Evolutionary conservation across 805 yeast species (phyloP), one percentile per base, ranked within the genome.

Genomic region (Yamadazyma tumulicola): DNA sequence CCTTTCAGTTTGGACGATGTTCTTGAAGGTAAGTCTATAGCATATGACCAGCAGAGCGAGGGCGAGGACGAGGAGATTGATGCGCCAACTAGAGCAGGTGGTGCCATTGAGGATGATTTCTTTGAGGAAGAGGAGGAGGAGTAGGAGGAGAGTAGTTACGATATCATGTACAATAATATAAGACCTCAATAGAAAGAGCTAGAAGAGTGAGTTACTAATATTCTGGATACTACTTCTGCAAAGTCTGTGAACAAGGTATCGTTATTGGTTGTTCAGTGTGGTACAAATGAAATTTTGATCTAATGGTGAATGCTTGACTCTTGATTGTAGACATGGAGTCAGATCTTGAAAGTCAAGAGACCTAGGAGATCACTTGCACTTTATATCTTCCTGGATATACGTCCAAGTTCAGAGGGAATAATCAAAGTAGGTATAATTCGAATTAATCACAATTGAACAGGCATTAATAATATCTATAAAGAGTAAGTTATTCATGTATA

Each of bases 1-100:
- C 81, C 81, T 4, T 67, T 79, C 26, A 47, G 64, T 10, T 54
- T 75, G 22, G 76, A 67, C 8, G 76, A 72, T 28, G 70, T 66
- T 1, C 40, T 75, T 35, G 41, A 47, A 19, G 77, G 75, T 3
- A 64, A 57, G 43, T 38, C 52, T 13, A 47, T 64, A 26, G 51
- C 47, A 19, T 29, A 31, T 20, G 39, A 35, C 10, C 34, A 37
- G 7, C 25, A 26, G 10, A 57, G 54, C n/a, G 39, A 31, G 6
- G 21, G 14, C 7, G 51, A 48, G 4, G 43, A 44, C 23, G 45
- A 47, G 7, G 70, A 65, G 37, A 59, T 64, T 29, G 72, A 66
- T 43, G 75, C 84, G 11, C 68, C 79, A 8, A 65, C 69, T 34
- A 43, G 39, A 24, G 38, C 35, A 16, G 44, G 42, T 6, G 44